Conservation (phyloP, 2,329 filamentous ascomycete genomes). For the Akanthomyces dipterigenus region DNA sequence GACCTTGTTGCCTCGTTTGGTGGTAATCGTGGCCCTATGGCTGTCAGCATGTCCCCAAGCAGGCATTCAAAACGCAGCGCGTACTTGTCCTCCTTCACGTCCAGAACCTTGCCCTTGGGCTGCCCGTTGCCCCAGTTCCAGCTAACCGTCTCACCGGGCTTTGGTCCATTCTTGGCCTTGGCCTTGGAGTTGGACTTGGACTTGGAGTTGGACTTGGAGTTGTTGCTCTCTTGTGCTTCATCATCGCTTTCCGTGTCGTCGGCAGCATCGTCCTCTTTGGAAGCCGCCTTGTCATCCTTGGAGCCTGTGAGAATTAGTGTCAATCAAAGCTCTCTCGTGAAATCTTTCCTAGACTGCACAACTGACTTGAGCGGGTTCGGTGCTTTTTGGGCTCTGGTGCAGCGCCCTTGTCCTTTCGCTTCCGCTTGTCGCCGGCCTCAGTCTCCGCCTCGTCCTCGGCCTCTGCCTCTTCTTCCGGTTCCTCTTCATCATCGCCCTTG, state of each 20-base stretch:
- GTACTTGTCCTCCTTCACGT: constrained; percentile 28
- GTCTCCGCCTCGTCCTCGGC: background rate
- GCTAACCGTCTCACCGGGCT: constrained; percentile 36
- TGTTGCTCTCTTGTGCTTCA: constrained; percentile 16
- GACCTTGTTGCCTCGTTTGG: constrained; percentile 35
- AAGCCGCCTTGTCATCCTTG: background rate
- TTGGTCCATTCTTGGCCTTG: constrained; percentile 26
- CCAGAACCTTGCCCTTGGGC: constrained; percentile 36
- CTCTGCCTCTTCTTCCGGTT: constrained; percentile 1
- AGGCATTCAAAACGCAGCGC: background rate
- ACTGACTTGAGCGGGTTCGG: constrained; percentile 22
- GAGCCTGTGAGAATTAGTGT: background rate
- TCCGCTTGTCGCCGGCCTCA: constrained; percentile 23
- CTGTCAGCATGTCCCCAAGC: background rate
- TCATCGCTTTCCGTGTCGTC: constrained; percentile 13
- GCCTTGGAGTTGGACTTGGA: too few species aligned
- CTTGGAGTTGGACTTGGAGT: background rate
- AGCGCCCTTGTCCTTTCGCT: constrained; percentile 16
- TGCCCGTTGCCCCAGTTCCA: constrained; percentile 41
- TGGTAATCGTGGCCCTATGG: constrained; percentile 29
- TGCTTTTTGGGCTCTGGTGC: constrained; percentile 25
- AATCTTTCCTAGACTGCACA: constrained; percentile 13
- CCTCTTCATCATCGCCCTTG: background rate
- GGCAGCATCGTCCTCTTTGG: constrained; percentile 15
- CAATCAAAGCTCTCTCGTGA: constrained; percentile 14